Base-by-base conservation (phyloP, 192 early-diverging fungal species). In the Coemansia aciculifera region DNA sequence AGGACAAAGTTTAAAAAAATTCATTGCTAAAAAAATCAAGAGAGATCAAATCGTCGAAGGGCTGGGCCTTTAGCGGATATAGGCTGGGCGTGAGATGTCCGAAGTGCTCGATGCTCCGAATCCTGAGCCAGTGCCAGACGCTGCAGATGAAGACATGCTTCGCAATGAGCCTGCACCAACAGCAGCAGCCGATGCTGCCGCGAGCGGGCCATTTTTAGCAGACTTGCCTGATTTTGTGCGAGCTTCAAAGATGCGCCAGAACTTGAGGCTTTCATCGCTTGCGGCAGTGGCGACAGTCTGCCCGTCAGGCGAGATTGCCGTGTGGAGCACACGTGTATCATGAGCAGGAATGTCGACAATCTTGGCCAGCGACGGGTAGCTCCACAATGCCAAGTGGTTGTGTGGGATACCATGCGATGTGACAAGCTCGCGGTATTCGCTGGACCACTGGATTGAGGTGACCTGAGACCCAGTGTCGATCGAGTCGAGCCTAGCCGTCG, bases 221-320 rank as follows among this genome's bases (percentile, higher is more conserved):
- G 65, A 38, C 46, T 72, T 77, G 31, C 57, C 57, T 0, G 79
- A 61, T 56, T 81, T 81, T 10, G 71, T 63, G 63, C 79, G 80
- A 1, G 74, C 38, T 62, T 93, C 89, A 81, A 95, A 98, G 36
- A 97, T 75, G 62, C 87, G 90, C 97, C 97, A 99, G 78, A 99
- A 97, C 69, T 96, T 92, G 56, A 99, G 77, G 36, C 93, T 96
- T 64, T 96, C 93, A 76, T 99, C 97, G 54, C 92, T 91, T 17
- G 96, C 90, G 1, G 93, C 91, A 3, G 94, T 98, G 6, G 96
- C 95, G 13, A 99, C 86, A 4, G 89, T 88, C 69, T 97, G 91
- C 5, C 94, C 94, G 72, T 97, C 95, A 6, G 96, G 96, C 36
- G 92, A 94, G 54, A 94, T 76, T 3, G 97, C 89, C 17, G 95